Evolutionary conservation across 352 stramenopile genomes (phyloP).

Genomic region (Aphanomyces stellatus): DNA sequence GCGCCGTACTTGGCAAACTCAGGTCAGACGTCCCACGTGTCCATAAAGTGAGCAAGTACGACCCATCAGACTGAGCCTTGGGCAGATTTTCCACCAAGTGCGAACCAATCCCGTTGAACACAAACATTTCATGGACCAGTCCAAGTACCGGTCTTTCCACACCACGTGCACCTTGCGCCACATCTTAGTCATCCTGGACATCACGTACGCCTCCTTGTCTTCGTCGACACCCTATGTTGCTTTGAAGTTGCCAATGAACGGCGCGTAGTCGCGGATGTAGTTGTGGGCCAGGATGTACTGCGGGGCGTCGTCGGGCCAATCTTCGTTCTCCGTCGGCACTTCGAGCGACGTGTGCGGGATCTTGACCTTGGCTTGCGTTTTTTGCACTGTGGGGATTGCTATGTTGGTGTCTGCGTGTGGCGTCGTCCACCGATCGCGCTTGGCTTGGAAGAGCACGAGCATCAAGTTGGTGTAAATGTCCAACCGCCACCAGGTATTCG

Average conservation of each 20-base stretch:
- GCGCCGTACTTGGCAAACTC: conserved; percentile 13
- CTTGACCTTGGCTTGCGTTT: conserved; percentile 7
- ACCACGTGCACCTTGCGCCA: conserved; percentile 12
- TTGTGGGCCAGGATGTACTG: not conserved
- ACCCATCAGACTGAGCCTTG: not conserved
- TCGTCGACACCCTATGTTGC: conserved; percentile 8
- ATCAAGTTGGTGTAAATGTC: conserved; percentile 14
- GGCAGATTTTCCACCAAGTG: conserved; percentile 8
- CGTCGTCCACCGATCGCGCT: not conserved
- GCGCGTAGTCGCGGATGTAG: not conserved
- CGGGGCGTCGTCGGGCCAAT: not conserved
- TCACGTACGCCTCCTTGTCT: conserved; percentile 18
- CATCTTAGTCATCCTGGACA: conserved; percentile 9
- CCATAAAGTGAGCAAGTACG: conserved; percentile 13
- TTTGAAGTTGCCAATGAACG: conserved; percentile 3
- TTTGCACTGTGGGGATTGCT: conserved; percentile 1
- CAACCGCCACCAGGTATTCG: no score
- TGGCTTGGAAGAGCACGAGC: conserved; percentile 5
- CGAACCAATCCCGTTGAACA: conserved; percentile 14
- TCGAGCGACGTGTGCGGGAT: not conserved
- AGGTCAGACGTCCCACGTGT: not conserved
- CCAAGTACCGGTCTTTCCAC: conserved; percentile 20
- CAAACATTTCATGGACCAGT: conserved; percentile 6
- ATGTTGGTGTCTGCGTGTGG: not conserved
- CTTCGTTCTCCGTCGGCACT: conserved; percentile 16